Evolutionary conservation across 2,329 filamentous ascomycete genomes (phyloP).

Genomic region (Pezicula rhizophila): DNA sequence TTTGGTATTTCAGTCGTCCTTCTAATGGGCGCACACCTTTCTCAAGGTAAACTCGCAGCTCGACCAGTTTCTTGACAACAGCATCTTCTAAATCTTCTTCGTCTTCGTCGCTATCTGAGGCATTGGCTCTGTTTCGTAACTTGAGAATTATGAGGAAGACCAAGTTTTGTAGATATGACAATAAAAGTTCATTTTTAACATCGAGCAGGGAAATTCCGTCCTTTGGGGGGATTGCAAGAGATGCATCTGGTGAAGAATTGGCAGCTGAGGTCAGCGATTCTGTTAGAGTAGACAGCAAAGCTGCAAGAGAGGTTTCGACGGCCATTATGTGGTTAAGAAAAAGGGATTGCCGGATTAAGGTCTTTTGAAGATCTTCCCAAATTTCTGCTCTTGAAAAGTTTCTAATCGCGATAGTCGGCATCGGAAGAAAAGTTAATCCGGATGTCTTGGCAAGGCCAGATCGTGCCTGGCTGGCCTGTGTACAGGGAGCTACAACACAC

Average conservation of each 20-base stretch:
- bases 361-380: constrained; percentile 1
- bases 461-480: no score
- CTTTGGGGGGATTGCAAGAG: constrained; percentile 63
- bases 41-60: constrained; percentile 87
- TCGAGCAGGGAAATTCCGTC: constrained; percentile 93
- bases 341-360: constrained; percentile 5
- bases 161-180: constrained; percentile 92
- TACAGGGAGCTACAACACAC: no score
- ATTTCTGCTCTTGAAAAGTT: no score
- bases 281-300: constrained; percentile 47
- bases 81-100: constrained; percentile 50
- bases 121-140: constrained; percentile 49
- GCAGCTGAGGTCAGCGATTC: constrained; percentile 54
- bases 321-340: constrained; percentile 34
- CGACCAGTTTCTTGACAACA: constrained; percentile 80
- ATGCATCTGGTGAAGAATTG: constrained; percentile 57
- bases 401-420: neutral
- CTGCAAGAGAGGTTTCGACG: constrained; percentile 41
- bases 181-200: constrained; percentile 92
- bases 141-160: constrained; percentile 83
- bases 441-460: no score
- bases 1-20: constrained; percentile 85
- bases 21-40: constrained; percentile 88
- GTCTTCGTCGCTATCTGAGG: constrained; percentile 29
- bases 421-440: no score